phyloP scores from a whole-genome alignment of 768 basidiomycete species.

The Lactifluus subvellereus region DNA sequence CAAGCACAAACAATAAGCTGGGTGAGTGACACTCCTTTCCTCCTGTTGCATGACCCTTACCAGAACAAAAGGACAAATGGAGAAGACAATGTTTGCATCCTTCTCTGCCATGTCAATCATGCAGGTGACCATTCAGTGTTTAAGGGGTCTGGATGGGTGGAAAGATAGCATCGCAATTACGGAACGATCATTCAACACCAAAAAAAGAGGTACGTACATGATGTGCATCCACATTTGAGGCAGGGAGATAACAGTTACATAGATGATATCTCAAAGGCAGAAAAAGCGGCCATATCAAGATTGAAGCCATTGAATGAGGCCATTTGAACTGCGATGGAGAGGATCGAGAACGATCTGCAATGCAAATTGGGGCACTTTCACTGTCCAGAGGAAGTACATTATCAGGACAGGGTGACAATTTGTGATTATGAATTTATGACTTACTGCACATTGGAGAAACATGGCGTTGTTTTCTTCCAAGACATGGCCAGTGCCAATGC shows the following conservation, averaged over 20 bases:
- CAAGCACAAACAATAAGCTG: no score
- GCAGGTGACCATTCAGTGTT: neutral
- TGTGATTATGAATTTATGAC: neutral
- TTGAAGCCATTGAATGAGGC: neutral
- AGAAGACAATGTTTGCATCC: neutral
- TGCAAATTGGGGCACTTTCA: no score
- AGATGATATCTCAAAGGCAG: neutral
- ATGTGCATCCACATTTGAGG: no score
- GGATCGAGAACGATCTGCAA: no score
- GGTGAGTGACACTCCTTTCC: no score
- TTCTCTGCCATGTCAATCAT: neutral
- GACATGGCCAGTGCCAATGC: neutral
- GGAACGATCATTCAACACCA: neutral
- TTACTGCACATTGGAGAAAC: neutral
- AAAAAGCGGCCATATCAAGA: neutral
- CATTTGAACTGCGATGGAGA: no score
- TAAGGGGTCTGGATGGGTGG: neutral
- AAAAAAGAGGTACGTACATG: neutral
- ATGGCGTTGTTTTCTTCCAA: conserved; percentile 4
- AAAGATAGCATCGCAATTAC: no score
- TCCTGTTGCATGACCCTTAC: neutral
- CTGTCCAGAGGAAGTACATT: no score
- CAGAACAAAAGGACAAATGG: conserved; percentile 2
- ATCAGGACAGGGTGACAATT: neutral
- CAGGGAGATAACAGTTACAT: neutral